Conservation (phyloP, 2,329 filamentous ascomycete species). For the Alternaria sp. region DNA sequence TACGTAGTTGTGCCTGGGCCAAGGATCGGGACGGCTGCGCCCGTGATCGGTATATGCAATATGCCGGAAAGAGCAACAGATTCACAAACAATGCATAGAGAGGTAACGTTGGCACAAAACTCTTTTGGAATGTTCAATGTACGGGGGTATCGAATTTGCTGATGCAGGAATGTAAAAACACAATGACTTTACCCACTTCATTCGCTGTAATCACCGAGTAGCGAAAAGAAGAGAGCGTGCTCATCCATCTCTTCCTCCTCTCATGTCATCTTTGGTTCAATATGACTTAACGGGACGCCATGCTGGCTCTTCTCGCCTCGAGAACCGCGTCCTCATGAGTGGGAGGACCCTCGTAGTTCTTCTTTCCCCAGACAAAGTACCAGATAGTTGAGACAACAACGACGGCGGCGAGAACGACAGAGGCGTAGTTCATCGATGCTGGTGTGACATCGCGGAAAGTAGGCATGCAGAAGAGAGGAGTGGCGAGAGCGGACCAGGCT, state of each 20-base stretch:
- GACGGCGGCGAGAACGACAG: constrained; percentile 76
- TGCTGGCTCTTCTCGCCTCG: constrained; percentile 44
- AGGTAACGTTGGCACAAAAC: background rate
- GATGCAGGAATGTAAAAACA: background rate
- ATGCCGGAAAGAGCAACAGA: background rate
- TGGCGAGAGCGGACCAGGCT: constrained; percentile 71
- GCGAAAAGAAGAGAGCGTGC: background rate
- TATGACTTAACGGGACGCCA: constrained; percentile 28
- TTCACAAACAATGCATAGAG: background rate
- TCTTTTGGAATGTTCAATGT: background rate
- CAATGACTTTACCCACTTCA: background rate
- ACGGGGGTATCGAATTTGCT: constrained; percentile 14
- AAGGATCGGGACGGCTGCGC: background rate
- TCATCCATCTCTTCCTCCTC: background rate
- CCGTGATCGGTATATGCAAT: background rate
- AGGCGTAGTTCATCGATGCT: constrained; percentile 75
- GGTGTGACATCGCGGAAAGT: constrained; percentile 68
- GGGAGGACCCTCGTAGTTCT: constrained; percentile 72
- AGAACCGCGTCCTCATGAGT: constrained; percentile 45
- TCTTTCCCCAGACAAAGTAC: constrained; percentile 75
- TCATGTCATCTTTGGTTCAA: background rate
- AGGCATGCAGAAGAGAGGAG: constrained; percentile 80
- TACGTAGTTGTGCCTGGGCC: background rate
- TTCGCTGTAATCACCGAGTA: background rate
- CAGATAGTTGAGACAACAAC: constrained; percentile 68